These are phyloP conservation scores for Candida sojae DNA, from an alignment of 1,139 yeast species.

Conservation along the genomic window DNA sequence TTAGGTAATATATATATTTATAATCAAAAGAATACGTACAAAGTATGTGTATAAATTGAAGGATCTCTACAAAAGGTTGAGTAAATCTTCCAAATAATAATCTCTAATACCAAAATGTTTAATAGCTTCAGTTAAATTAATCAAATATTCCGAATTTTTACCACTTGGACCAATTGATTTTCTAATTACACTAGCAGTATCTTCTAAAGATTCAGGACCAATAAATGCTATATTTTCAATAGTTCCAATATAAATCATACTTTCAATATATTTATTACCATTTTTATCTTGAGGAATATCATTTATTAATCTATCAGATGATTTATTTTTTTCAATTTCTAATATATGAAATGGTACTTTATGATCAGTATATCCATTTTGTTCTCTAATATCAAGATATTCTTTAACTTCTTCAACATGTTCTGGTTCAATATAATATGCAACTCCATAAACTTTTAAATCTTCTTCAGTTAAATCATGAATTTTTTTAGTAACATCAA, in stretches of 20 bases:
- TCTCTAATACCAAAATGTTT: conserved; percentile 45
- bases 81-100: conserved; percentile 40
- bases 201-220: conserved; percentile 67
- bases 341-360: conserved; percentile 63
- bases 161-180: conserved; percentile 79
- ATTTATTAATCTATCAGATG: conserved; percentile 9
- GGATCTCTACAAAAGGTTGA: conserved; percentile 9
- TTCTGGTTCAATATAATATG: conserved; percentile 75
- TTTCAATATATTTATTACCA: conserved; percentile 48
- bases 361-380: conserved; percentile 82
- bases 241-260: conserved; percentile 82
- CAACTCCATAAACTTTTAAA: conserved; percentile 75
- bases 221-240: conserved; percentile 77
- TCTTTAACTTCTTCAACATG: conserved; percentile 60
- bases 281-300: conserved; percentile 21
- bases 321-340: conserved; percentile 23
- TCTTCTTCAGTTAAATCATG: conserved; percentile 40
- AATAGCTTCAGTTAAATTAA: conserved; percentile 55
- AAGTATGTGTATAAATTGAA: no score
- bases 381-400: conserved; percentile 79
- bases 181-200: conserved; percentile 63
- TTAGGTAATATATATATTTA: neutral
- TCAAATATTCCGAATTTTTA: conserved; percentile 68
- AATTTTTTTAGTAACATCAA: conserved; percentile 14
- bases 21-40: neutral